Base-by-base conservation (phyloP, 116 monocot genomes). In the Trichopus zeylanicus region DNA sequence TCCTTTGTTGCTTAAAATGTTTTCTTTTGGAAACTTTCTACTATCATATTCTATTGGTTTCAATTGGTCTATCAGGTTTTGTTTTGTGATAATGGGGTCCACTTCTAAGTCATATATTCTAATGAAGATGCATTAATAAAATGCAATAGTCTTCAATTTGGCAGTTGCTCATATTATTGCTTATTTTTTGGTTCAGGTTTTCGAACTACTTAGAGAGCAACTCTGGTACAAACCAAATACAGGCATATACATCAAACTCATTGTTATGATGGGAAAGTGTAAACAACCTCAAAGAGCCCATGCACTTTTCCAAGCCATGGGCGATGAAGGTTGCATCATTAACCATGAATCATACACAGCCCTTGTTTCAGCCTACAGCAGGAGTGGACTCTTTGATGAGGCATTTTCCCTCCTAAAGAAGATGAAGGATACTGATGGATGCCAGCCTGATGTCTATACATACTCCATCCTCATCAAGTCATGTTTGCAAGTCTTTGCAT, bases 181-280 rank as follows among this genome's bases (percentile, higher is more conserved):
- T 5, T 49, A 7, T 21, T 49, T 0, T 22, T 21, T 49, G 22
- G 8, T 49, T 53, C 48, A 92, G 97, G 87, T 97, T 39, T 97
- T 97, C 71, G 97, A 97, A 61, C 77, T 97, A 46, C 74, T 97
- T 27, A 73, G 87, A 13, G 91, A 87, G 65, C 97, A 97, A 59
- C n/a, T n/a, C n/a, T n/a, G 97, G 97, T 97, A 97, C 71, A 71
- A 67, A 48, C 97, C 97, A 2, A 81, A 97, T 60, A 4, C 77
- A 16, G 87, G 79, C 51, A 87, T 91, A 48, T 97, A 97, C 66
- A 79, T 97, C 31, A 97, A 97, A 68, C 84, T 97, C 26, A 97
- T 97, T 66, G 91, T 91, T 48, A 97, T 97, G 97, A 84, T 97
- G 48, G 97, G 91, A 8, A 97, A 97, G 76, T 97, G 97, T 59